Conservation (phyloP, 2,329 filamentous ascomycete genomes). For the Macroventuria anomochaeta region DNA sequence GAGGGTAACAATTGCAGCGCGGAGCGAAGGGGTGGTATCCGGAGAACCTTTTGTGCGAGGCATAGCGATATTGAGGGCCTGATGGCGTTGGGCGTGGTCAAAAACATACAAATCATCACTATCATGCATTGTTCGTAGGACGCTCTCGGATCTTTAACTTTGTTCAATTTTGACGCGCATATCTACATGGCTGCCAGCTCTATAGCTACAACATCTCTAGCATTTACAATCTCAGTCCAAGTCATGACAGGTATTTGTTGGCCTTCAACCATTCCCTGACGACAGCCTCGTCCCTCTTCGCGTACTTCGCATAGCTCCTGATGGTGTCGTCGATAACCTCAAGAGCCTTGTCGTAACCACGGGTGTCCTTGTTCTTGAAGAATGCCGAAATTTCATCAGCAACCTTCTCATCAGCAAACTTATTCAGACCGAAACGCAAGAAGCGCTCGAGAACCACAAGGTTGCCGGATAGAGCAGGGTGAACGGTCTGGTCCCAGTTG, state of each 20-base stretch:
- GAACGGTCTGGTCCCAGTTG: constrained; percentile 75
- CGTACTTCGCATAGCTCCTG: constrained; percentile 81
- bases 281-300: constrained; percentile 72
- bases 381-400: constrained; percentile 81
- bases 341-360: constrained; percentile 83
- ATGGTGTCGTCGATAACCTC: constrained; percentile 87
- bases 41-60: too few species aligned
- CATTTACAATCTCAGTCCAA: constrained; percentile 23
- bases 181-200: neutral
- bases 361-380: constrained; percentile 85
- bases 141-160: neutral
- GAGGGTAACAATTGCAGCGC: too few species aligned
- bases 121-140: neutral
- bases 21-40: too few species aligned
- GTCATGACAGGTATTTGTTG: constrained; percentile 60
- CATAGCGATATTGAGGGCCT: too few species aligned
- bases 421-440: constrained; percentile 76
- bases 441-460: constrained; percentile 90
- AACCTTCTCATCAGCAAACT: constrained; percentile 74
- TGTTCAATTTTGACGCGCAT: neutral
- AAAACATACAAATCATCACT: too few species aligned
- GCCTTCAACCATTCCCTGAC: constrained; percentile 80
- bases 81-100: too few species aligned
- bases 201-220: neutral
- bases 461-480: constrained; percentile 76